Conservation (phyloP, 2,329 filamentous ascomycete genomes). For the Acarospora socialis region DNA sequence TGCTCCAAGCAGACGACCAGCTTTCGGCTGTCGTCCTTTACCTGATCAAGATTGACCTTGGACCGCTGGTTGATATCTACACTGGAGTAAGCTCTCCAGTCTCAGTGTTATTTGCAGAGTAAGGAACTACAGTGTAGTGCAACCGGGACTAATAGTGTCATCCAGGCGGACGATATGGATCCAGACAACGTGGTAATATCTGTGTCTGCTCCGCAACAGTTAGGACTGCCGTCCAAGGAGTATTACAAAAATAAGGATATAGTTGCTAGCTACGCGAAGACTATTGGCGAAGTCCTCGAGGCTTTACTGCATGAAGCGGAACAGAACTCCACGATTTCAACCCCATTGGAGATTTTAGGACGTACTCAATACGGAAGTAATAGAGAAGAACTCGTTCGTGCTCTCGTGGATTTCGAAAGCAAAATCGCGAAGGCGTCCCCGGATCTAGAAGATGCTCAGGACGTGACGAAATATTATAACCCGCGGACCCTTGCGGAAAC, state of each 20-base stretch:
- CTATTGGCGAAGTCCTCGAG: conserved; percentile 28
- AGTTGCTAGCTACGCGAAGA: conserved; percentile 36
- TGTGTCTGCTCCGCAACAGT: conserved; percentile 28
- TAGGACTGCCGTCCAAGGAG: conserved; percentile 49
- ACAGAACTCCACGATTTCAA: conserved; percentile 18
- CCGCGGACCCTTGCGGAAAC: conserved; percentile 44
- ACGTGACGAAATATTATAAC: conserved; percentile 55
- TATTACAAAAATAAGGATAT: conserved; percentile 44
- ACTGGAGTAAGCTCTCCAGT: conserved; percentile 20
- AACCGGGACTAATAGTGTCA: conserved; percentile 4
- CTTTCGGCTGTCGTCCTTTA: conserved; percentile 25
- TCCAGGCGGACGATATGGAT: conserved; percentile 37
- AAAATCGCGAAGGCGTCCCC: conserved; percentile 45
- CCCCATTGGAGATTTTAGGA: conserved; percentile 9
- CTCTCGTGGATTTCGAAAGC: conserved; percentile 45
- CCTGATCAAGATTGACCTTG: conserved; percentile 24
- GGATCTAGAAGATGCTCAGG: conserved; percentile 42
- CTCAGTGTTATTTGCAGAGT: neutral
- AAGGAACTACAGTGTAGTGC: neutral
- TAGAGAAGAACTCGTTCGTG: conserved; percentile 20
- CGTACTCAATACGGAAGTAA: conserved; percentile 18
- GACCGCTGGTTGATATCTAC: conserved; percentile 20
- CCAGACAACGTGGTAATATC: conserved; percentile 39
- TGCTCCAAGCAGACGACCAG: conserved; percentile 14
- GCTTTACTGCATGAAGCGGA: conserved; percentile 22